phyloP scores from a whole-genome alignment of 1,139 yeast genomes.

The Martiniozyma asiatica region DNA sequence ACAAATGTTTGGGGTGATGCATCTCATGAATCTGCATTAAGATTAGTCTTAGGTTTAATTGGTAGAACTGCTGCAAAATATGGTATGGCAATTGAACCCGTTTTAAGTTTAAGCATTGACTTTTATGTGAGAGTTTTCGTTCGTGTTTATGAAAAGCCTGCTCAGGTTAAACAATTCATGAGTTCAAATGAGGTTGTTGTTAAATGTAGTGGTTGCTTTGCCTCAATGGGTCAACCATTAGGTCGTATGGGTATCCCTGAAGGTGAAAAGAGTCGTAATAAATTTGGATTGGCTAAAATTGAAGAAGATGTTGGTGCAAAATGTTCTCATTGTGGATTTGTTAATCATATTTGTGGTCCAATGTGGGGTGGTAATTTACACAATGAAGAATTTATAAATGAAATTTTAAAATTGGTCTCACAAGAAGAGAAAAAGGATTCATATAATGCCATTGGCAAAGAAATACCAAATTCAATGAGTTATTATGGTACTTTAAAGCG shows the following conservation, averaged over 20 bases:
- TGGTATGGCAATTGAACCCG: conserved; percentile 77
- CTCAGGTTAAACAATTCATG: conserved; percentile 63
- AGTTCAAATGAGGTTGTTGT: conserved; percentile 68
- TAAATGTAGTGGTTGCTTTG: conserved; percentile 82
- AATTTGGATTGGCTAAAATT: conserved; percentile 39
- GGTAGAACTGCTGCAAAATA: conserved; percentile 82
- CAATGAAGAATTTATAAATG: conserved; percentile 49
- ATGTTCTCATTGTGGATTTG: conserved; percentile 62
- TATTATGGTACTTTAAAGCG: conserved; percentile 67
- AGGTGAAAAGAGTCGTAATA: no score
- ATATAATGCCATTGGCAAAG: no score
- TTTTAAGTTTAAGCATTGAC: conserved; percentile 75
- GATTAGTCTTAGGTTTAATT: conserved; percentile 69
- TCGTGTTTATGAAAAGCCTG: conserved; percentile 64
- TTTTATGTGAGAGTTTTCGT: conserved; percentile 83
- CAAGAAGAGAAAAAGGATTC: conserved; percentile 29
- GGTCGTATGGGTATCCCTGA: conserved; percentile 55
- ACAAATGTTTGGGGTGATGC: conserved; percentile 69
- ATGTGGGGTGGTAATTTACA: conserved; percentile 88
- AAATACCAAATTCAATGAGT: conserved; percentile 13
- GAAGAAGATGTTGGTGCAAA: conserved; percentile 43
- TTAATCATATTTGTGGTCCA: conserved; percentile 82
- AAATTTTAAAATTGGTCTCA: conserved; percentile 35
- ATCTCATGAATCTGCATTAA: conserved; percentile 84
- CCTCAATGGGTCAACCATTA: conserved; percentile 57